Conservation (phyloP, 139 green algal genomes). For the Chlamydomonas sp. region DNA sequence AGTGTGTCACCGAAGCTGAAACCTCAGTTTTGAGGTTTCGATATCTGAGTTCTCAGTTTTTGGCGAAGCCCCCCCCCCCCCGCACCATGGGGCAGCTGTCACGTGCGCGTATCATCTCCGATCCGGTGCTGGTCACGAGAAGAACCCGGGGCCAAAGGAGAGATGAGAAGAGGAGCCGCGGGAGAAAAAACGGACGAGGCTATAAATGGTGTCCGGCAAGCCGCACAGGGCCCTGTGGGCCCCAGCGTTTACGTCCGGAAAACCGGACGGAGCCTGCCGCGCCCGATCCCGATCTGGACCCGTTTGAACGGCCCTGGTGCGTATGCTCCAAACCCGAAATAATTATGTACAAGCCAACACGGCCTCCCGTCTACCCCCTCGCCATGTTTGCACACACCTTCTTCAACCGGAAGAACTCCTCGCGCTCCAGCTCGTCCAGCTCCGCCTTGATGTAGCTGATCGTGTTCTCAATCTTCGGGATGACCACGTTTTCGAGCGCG, state of each 20-base stretch:
- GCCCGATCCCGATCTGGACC: neutral
- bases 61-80: no score
- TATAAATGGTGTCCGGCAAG: neutral
- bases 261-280: neutral
- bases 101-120: no score
- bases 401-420: conserved; percentile 99
- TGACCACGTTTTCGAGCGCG: conserved; percentile 97
- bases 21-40: no score
- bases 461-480: conserved; percentile 94
- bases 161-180: no score
- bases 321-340: neutral
- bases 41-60: no score
- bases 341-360: neutral
- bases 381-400: conserved; percentile 17
- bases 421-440: conserved; percentile 97
- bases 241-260: neutral
- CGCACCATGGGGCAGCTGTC: no score
- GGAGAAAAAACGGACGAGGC: neutral
- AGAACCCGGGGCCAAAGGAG: no score
- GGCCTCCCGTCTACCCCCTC: neutral
- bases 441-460: conserved; percentile 99
- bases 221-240: neutral
- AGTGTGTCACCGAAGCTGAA: no score
- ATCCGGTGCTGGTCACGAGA: no score
- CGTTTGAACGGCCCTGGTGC: neutral